Conservation (phyloP, 2,329 filamentous ascomycete species). For the Diplodia intermedia region DNA sequence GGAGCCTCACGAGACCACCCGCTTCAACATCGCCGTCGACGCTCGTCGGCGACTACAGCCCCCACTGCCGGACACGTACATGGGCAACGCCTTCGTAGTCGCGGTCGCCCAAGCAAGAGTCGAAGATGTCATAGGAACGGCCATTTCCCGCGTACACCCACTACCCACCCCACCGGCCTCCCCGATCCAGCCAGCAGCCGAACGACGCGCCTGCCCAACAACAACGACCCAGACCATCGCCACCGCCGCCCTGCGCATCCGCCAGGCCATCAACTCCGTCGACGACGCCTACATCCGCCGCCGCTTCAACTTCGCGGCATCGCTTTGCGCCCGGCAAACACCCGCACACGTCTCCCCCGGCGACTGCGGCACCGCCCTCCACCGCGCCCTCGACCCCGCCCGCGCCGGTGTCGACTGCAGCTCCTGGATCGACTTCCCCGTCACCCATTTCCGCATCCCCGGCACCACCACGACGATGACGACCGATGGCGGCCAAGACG, state of each 20-base stretch:
- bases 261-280: conserved; percentile 6
- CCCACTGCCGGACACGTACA: background rate
- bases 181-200: background rate
- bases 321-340: background rate
- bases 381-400: background rate
- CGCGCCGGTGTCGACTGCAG: conserved; percentile 17
- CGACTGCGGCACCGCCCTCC: background rate
- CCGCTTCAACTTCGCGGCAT: background rate
- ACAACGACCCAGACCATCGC: background rate
- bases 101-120: background rate
- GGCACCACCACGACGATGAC: background rate
- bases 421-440: conserved; percentile 23
- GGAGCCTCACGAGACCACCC: background rate
- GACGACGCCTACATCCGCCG: conserved; percentile 7
- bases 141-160: background rate
- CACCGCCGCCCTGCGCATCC: conserved; percentile 6
- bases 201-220: background rate
- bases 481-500: background rate
- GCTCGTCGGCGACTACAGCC: background rate
- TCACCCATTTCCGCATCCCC: conserved; percentile 12
- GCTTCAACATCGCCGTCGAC: conserved; percentile 18
- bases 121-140: background rate
- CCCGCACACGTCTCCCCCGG: background rate
- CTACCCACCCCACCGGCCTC: background rate
- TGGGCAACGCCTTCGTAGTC: conserved; percentile 3